These are phyloP conservation scores for Taphrina deformans DNA, from an alignment of 1,139 yeast genomes.

Conservation along the genomic window DNA sequence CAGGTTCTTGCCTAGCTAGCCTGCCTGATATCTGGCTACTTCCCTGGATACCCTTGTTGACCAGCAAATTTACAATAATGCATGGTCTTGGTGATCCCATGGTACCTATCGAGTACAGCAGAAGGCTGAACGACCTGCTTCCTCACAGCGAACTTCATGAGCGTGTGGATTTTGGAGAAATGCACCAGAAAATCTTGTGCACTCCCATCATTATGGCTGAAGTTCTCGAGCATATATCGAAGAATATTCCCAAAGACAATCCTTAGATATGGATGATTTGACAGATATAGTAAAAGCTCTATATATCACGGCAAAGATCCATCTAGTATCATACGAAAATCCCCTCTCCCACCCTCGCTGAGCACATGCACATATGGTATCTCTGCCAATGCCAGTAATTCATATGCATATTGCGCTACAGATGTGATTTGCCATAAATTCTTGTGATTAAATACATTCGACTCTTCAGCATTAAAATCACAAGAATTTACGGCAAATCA, in stretches of 20 bases:
- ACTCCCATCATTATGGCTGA: conserved; percentile 9
- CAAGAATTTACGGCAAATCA: no score
- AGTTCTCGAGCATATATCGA: background rate
- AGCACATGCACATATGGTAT: no score
- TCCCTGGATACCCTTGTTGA: background rate
- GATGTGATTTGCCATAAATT: no score
- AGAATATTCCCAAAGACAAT: background rate
- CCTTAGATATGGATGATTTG: background rate
- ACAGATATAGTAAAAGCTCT: no score
- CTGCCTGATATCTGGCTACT: background rate
- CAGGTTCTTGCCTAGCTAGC: background rate
- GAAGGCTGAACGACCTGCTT: background rate
- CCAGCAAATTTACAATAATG: background rate
- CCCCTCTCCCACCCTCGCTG: no score
- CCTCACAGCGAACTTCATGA: background rate
- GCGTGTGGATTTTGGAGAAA: background rate
- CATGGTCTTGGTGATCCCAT: background rate
- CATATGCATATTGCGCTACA: no score
- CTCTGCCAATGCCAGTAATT: no score
- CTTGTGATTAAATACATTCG: no score
- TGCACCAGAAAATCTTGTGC: background rate
- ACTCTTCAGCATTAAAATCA: no score
- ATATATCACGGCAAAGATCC: no score
- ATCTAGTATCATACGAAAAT: no score
- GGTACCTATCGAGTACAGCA: background rate